These are phyloP conservation scores for Spizellomyces punctatus DNA, from an alignment of 192 early-diverging fungal species.

Conservation along the genomic window DNA sequence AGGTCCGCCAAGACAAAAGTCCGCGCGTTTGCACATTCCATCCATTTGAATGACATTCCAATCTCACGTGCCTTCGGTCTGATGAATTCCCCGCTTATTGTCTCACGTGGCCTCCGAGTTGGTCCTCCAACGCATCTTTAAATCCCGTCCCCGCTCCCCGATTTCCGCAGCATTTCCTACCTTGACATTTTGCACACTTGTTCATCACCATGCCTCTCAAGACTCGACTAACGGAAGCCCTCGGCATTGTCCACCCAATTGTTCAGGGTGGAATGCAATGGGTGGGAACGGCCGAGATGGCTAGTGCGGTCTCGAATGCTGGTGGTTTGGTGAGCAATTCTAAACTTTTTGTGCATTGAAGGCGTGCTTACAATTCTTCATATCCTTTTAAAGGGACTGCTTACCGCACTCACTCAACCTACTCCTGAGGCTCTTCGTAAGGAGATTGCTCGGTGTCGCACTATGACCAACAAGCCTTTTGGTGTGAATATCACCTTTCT, in stretches of 20 bases:
- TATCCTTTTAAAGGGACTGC: conserved; percentile 39
- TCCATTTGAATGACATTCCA: too few species aligned
- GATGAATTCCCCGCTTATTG: too few species aligned
- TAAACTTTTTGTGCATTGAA: too few species aligned
- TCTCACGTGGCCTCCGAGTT: too few species aligned
- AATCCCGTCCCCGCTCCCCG: too few species aligned
- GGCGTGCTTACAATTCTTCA: too few species aligned
- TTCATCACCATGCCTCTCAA: conserved; percentile 53
- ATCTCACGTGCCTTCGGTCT: too few species aligned
- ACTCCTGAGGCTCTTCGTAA: conserved; percentile 72
- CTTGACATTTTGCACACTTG: too few species aligned
- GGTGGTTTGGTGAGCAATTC: conserved; percentile 53
- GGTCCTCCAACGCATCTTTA: too few species aligned
- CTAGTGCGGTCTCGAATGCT: conserved; percentile 76
- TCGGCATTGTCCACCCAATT: conserved; percentile 75
- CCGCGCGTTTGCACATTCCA: too few species aligned
- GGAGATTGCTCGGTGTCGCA: conserved; percentile 73
- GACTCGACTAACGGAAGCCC: conserved; percentile 65
- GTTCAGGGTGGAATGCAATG: conserved; percentile 81
- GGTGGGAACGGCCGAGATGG: conserved; percentile 66
- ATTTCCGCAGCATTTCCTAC: too few species aligned
- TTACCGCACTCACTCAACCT: conserved; percentile 79
- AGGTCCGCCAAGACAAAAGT: too few species aligned
- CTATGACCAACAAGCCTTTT: conserved; percentile 77
- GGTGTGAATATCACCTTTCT: conserved; percentile 82